A percentile compares a stretch with the other conserved stretches of the same genome.
Evolutionary conservation across 331 rosid genomes (phyloP).

Genomic region (Erythrophleum ivorense): DNA sequence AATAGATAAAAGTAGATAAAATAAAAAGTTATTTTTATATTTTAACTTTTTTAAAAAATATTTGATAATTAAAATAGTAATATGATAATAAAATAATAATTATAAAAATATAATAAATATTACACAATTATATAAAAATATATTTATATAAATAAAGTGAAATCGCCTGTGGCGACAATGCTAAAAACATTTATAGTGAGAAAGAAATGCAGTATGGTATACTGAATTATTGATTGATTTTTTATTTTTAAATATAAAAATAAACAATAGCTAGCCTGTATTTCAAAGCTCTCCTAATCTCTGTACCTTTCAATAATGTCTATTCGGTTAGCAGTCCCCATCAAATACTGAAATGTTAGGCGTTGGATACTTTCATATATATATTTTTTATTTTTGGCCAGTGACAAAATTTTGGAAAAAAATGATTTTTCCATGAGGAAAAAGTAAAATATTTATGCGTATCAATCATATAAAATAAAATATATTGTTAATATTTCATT

Average conservation of each 20-base stretch:
- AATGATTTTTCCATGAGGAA: neutral
- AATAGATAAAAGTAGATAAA: no score
- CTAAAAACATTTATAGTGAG: no score
- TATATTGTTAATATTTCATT: neutral
- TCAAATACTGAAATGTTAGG: conserved; percentile 17
- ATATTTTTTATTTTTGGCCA: neutral
- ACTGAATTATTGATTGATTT: neutral
- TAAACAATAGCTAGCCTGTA: neutral
- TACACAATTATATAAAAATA: no score
- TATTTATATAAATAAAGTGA: neutral
- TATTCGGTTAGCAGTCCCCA: conserved; percentile 18
- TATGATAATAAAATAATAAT: no score
- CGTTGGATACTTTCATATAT: neutral
- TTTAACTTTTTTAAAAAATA: no score
- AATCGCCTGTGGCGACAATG: neutral
- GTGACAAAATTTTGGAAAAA: neutral
- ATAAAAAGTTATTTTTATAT: no score
- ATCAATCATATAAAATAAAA: neutral
- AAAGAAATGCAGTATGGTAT: neutral
- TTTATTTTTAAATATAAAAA: neutral
- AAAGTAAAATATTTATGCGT: neutral
- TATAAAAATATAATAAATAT: no score
- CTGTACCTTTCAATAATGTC: conserved; percentile 21
- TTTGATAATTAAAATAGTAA: no score
- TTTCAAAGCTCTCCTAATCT: conserved; percentile 21